Percentiles rank a stretch among this genome's conserved stretches.
phyloP scores from a whole-genome alignment of 805 yeast species.

The Babjeviella inositovora region DNA sequence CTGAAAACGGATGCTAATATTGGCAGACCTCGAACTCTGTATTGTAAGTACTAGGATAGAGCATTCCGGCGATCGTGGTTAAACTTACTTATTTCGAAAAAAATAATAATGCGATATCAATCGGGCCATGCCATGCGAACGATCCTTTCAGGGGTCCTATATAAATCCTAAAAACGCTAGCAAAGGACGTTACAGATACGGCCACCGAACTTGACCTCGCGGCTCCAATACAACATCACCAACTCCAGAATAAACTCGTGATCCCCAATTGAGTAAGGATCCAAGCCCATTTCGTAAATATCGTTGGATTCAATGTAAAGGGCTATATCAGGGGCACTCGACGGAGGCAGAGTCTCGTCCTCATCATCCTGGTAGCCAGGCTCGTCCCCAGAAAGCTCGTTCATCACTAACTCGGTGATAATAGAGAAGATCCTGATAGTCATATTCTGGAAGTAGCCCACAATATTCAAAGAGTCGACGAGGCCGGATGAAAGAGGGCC shows the following conservation, averaged over 20 bases:
- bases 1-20: too few relatives aligned
- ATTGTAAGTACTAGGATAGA: too few relatives aligned
- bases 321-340: conserved; percentile 3
- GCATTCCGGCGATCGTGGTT: too few relatives aligned
- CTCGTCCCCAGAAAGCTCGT: conserved; percentile 8
- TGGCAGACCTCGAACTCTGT: too few relatives aligned
- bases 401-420: conserved; percentile 17
- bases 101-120: too few relatives aligned
- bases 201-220: conserved; percentile 20
- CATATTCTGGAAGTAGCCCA: conserved; percentile 35
- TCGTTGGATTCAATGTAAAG: conserved; percentile 23
- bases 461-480: conserved; percentile 13
- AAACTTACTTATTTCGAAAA: too few relatives aligned
- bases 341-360: conserved; percentile 2
- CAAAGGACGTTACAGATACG: conserved; percentile 16
- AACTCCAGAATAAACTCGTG: conserved; percentile 23
- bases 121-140: too few relatives aligned
- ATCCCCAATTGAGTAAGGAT: conserved; percentile 31
- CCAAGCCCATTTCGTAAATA: conserved; percentile 39
- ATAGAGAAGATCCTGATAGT: conserved; percentile 23
- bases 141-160: too few relatives aligned
- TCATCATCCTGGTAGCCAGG: conserved; percentile 3
- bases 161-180: too few relatives aligned
- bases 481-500: too few relatives aligned
- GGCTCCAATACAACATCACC: conserved; percentile 29